Percentiles rank a stretch among this genome's conserved stretches.
These are phyloP conservation scores for Flammula alnicola DNA, from an alignment of 1,284 basidiomycete genomes.

Conservation along the genomic window DNA sequence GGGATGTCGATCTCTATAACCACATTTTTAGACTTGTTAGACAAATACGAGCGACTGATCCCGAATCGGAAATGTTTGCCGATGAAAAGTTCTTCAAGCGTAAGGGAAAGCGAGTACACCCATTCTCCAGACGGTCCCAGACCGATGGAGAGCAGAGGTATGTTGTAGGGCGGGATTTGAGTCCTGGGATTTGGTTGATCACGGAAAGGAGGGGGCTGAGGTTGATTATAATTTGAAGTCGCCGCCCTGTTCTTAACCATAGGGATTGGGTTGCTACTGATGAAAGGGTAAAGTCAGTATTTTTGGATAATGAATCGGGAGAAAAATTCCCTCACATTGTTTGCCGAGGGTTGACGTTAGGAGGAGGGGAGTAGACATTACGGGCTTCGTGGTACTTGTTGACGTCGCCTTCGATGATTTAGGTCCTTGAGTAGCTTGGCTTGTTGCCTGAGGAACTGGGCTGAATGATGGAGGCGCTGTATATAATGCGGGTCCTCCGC, in stretches of 20 bases:
- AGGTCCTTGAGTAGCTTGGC: not conserved
- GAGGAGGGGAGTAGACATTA: not conserved
- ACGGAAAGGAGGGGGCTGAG: constrained; percentile 8
- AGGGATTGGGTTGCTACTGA: no score
- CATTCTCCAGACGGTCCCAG: constrained; percentile 43
- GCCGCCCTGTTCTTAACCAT: no score
- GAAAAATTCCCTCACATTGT: no score
- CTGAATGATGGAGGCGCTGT: constrained; percentile 18
- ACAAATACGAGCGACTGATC: constrained; percentile 71
- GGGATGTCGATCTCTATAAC: constrained; percentile 77
- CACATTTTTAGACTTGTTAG: constrained; percentile 71
- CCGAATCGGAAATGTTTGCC: constrained; percentile 83
- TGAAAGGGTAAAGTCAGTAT: no score
- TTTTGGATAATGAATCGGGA: no score
- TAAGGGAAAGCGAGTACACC: constrained; percentile 73
- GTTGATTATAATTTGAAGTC: no score
- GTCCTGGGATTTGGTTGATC: constrained; percentile 15
- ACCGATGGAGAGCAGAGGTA: constrained; percentile 37
- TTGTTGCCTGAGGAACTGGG: constrained; percentile 6
- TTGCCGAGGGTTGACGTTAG: not conserved
- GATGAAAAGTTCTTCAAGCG: constrained; percentile 85
- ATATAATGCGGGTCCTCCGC: constrained; percentile 21
- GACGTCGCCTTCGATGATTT: not conserved
- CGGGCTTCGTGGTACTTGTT: not conserved
- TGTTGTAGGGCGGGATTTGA: constrained; percentile 28